These are phyloP conservation scores for Cystofilobasidium bisporidii DNA, from an alignment of 768 basidiomycete genomes.

Conservation along the genomic window DNA sequence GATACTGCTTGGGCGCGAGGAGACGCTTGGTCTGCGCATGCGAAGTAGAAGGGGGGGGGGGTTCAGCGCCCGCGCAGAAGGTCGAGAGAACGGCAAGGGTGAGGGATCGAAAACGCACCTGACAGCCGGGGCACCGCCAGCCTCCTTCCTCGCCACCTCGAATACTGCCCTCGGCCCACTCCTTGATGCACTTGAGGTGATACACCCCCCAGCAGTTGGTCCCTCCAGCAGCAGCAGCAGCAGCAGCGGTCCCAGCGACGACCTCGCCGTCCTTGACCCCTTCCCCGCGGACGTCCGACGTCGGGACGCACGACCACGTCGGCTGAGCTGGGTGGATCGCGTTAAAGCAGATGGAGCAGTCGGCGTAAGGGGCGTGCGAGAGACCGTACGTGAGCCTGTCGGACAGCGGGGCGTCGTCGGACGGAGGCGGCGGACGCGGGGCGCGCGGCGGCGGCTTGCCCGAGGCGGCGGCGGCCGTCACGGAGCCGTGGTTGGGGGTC, in stretches of 20 bases:
- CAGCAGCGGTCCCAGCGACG: no score
- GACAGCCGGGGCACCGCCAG: slow-evolving; percentile 26
- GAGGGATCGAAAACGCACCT: background rate
- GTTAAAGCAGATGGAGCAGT: slow-evolving; percentile 2
- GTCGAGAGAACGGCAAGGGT: no score
- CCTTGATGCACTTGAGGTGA: slow-evolving; percentile 25
- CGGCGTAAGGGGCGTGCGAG: background rate
- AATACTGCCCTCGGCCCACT: slow-evolving; percentile 25
- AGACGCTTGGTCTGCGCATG: background rate
- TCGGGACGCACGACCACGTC: background rate
- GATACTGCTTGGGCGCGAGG: slow-evolving; percentile 38
- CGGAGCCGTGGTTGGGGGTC: background rate
- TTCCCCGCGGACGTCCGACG: background rate
- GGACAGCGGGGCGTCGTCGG: background rate
- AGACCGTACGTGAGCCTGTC: background rate
- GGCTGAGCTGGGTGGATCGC: slow-evolving; percentile 1
- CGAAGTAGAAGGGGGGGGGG: no score
- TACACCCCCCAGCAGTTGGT: background rate
- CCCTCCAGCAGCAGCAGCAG: no score
- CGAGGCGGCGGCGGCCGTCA: background rate
- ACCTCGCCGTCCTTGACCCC: background rate
- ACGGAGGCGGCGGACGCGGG: background rate
- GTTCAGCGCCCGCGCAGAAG: background rate
- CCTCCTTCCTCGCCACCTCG: slow-evolving; percentile 8
- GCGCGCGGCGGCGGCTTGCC: background rate